These are phyloP conservation scores for Polytrichum formosum DNA, from an alignment of 225 moss, liverwort and hornwort species.

Conservation along the genomic window DNA sequence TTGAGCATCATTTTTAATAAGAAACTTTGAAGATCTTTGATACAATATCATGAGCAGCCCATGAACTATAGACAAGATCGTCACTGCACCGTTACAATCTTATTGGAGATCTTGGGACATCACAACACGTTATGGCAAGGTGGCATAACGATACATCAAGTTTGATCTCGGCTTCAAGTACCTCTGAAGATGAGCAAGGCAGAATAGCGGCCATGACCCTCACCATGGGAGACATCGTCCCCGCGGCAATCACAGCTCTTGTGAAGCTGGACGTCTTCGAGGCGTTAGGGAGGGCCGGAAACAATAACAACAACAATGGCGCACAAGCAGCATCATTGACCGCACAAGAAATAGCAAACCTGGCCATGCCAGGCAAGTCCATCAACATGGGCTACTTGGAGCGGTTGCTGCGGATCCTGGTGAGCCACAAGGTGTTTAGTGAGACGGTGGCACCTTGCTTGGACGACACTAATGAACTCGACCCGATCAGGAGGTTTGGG, in stretches of 20 bases:
- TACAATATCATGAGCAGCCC: too few relatives aligned
- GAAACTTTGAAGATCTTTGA: too few relatives aligned
- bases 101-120: too few relatives aligned
- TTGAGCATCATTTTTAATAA: too few relatives aligned
- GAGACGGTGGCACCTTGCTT: background rate
- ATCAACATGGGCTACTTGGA: conserved; percentile 8
- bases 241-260: background rate
- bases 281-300: conserved; percentile 1
- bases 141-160: too few relatives aligned
- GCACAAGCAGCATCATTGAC: background rate
- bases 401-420: conserved; percentile 5
- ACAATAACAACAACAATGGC: background rate
- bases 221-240: too few relatives aligned
- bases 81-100: too few relatives aligned
- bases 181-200: too few relatives aligned
- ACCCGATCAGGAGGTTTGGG: background rate
- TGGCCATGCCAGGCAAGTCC: conserved; percentile 4
- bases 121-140: too few relatives aligned
- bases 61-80: too few relatives aligned
- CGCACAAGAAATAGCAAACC: conserved; percentile 8
- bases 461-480: background rate
- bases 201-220: too few relatives aligned
- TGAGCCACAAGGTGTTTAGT: conserved; percentile 1
- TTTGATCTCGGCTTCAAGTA: too few relatives aligned
- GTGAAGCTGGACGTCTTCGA: conserved; percentile 12